Conservation (phyloP, 176 grass and related monocot genomes). For the Melocanna baccifera region DNA sequence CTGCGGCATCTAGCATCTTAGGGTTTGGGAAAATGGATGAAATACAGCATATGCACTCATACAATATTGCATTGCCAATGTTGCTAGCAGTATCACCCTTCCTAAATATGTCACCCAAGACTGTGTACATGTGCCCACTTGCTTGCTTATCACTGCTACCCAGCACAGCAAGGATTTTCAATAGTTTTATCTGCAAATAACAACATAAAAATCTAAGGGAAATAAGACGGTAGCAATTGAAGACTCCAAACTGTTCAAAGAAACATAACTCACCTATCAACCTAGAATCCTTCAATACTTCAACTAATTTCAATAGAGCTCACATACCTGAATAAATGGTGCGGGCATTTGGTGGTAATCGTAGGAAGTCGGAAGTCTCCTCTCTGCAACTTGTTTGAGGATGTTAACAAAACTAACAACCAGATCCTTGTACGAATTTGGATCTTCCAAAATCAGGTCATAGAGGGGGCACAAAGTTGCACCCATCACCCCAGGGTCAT, state of each 20-base stretch:
- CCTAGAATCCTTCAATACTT: constrained; percentile 1
- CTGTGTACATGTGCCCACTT: constrained; percentile 79
- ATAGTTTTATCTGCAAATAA: constrained; percentile 83
- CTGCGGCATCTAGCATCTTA: constrained; percentile 87
- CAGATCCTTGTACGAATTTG: constrained; percentile 89
- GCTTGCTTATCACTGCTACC: constrained; percentile 93
- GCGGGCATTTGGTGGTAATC: constrained; percentile 99
- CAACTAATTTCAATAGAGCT: neutral
- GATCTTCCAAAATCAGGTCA: constrained; percentile 85
- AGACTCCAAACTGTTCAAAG: constrained; percentile 1
- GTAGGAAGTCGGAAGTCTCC: constrained; percentile 90
- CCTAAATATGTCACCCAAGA: constrained; percentile 90
- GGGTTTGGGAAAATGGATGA: constrained; percentile 93
- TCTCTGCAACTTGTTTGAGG: constrained; percentile 97
- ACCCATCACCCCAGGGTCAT: constrained; percentile 97
- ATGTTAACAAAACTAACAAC: constrained; percentile 95
- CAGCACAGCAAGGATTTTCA: constrained; percentile 94
- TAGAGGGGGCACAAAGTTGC: constrained; percentile 89
- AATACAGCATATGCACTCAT: constrained; percentile 95
- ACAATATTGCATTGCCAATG: constrained; percentile 97
- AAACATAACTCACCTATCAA: constrained; percentile 16
- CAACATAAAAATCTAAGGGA: constrained; percentile 17
- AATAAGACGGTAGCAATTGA: constrained; percentile 25
- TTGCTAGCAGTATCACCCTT: constrained; percentile 94
- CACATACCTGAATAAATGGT: constrained; percentile 90